Conservation (phyloP, 306 rosid species). For the Cajanus cajan region DNA sequence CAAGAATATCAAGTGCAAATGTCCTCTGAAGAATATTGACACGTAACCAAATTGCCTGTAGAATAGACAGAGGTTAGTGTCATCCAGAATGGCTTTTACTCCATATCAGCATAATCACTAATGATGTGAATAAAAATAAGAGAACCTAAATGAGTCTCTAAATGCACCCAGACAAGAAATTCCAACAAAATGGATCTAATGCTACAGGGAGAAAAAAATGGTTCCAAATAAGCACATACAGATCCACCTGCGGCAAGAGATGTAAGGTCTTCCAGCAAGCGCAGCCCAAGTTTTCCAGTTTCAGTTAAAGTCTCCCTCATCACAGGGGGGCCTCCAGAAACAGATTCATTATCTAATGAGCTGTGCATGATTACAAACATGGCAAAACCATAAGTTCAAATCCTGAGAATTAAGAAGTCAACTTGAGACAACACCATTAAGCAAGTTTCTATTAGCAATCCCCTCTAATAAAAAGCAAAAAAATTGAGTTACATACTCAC, state of each 20-base stretch:
- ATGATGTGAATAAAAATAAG: conserved; percentile 2
- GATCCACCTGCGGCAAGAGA: conserved; percentile 99
- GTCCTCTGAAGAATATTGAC: conserved; percentile 73
- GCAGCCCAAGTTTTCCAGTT: conserved; percentile 90
- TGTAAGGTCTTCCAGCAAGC: conserved; percentile 94
- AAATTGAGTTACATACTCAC: background rate
- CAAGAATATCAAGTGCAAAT: conserved; percentile 94
- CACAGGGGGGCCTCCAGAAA: conserved; percentile 53
- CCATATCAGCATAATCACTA: conserved; percentile 22
- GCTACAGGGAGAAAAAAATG: conserved; percentile 18
- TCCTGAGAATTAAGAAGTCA: conserved; percentile 7
- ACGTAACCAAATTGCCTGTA: conserved; percentile 84
- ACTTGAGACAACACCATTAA: conserved; percentile 23
- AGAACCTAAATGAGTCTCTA: conserved; percentile 21
- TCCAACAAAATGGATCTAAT: conserved; percentile 15
- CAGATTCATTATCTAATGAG: conserved; percentile 60
- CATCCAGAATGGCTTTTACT: conserved; percentile 25
- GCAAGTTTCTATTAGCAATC: conserved; percentile 4
- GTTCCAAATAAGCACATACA: conserved; percentile 79
- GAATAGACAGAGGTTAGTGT: conserved; percentile 34
- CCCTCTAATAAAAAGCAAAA: conserved; percentile 14
- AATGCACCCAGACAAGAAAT: conserved; percentile 17
- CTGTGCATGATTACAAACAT: conserved; percentile 45
- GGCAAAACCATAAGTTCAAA: conserved; percentile 27
- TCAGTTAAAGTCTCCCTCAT: conserved; percentile 72